These are phyloP conservation scores for Kwoniella newhampshirensis DNA, from an alignment of 768 basidiomycete species.

Conservation along the genomic window DNA sequence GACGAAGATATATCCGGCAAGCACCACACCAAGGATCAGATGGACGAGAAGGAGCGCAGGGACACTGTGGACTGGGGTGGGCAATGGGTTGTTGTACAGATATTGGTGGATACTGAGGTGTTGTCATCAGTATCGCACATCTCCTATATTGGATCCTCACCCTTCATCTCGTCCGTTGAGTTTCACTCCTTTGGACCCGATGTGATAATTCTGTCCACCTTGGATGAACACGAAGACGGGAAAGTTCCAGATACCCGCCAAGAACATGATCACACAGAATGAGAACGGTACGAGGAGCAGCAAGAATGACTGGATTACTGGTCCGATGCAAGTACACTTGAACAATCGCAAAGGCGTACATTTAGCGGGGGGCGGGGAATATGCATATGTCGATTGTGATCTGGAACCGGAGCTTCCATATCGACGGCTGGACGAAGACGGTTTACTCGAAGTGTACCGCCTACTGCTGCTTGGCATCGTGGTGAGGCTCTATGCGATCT, in stretches of 20 bases:
- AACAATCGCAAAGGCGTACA: not conserved
- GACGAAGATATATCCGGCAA: slow-evolving; percentile 19
- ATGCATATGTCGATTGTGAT: too few relatives aligned
- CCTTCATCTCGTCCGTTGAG: slow-evolving; percentile 14
- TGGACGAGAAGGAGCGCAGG: slow-evolving; percentile 33
- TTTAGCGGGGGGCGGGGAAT: too few relatives aligned
- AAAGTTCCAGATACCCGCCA: slow-evolving; percentile 18
- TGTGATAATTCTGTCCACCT: slow-evolving; percentile 6
- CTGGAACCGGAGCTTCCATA: too few relatives aligned
- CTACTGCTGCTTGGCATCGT: too few relatives aligned
- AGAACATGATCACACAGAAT: slow-evolving; percentile 9
- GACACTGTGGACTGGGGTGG: slow-evolving; percentile 13
- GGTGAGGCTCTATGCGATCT: too few relatives aligned
- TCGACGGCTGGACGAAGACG: too few relatives aligned
- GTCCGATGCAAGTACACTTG: slow-evolving; percentile 7
- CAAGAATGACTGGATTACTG: slow-evolving; percentile 3
- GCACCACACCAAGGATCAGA: slow-evolving; percentile 27
- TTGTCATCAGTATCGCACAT: not conserved
- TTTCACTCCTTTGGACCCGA: slow-evolving; percentile 29
- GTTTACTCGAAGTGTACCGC: too few relatives aligned
- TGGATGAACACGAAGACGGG: slow-evolving; percentile 15
- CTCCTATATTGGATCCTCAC: slow-evolving; percentile 9
- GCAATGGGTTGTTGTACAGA: slow-evolving; percentile 20
- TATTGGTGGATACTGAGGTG: not conserved
- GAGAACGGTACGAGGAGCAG: slow-evolving; percentile 18